phyloP scores from a whole-genome alignment of 805 yeast genomes.

The Diddensiella transvaalensis region DNA sequence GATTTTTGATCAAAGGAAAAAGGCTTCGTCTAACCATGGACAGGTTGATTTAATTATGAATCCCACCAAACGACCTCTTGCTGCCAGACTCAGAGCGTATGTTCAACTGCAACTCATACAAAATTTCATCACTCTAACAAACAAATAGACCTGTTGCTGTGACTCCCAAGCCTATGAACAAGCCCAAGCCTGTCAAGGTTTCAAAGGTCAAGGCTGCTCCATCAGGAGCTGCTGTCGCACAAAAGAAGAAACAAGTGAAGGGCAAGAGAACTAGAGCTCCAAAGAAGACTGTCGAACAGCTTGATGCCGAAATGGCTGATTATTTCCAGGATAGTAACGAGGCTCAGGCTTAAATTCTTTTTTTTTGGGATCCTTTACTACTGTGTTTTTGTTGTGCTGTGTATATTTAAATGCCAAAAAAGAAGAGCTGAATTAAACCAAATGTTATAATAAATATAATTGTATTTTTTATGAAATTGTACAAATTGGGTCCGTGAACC shows the following conservation, averaged over 20 bases:
- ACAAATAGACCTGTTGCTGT: too few species aligned
- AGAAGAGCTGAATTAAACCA: not conserved
- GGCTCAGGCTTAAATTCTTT: conserved; percentile 1
- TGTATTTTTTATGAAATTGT: not conserved
- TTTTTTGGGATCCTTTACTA: not conserved
- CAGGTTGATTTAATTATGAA: conserved; percentile 75
- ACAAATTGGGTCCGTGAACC: conserved; percentile 6
- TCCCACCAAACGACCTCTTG: conserved; percentile 64
- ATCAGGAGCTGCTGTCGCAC: conserved; percentile 30
- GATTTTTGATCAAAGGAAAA: conserved; percentile 17
- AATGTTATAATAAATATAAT: not conserved
- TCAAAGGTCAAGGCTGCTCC: conserved; percentile 19
- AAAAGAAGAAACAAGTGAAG: conserved; percentile 20
- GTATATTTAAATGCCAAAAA: not conserved
- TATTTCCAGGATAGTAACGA: conserved; percentile 50
- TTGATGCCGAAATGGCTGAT: conserved; percentile 98
- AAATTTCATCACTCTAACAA: too few species aligned
- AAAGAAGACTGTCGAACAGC: conserved; percentile 82
- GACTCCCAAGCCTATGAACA: too few species aligned
- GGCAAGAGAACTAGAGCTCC: conserved; percentile 36
- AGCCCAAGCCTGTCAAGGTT: conserved; percentile 17
- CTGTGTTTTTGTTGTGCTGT: not conserved
- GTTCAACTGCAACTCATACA: conserved; percentile 6
- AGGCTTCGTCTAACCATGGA: not conserved
- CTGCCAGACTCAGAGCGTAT: conserved; percentile 61